phyloP scores from a whole-genome alignment of 2,329 filamentous ascomycete genomes.

The Chaetomiaceae sp. region DNA sequence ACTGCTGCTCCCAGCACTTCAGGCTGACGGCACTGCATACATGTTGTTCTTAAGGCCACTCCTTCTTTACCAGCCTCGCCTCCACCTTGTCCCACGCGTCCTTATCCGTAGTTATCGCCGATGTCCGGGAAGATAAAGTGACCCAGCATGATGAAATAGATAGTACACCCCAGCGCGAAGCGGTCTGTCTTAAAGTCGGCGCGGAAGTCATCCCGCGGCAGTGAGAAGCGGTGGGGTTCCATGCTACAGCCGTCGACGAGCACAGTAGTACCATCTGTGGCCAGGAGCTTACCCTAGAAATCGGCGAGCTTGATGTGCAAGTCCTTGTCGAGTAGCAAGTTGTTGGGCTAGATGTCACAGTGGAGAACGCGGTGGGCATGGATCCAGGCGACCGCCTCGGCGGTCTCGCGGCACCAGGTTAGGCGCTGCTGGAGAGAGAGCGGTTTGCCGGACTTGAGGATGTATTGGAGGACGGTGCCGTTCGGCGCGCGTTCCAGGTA shows the following conservation, averaged over 20 bases:
- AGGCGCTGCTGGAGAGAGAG: background rate
- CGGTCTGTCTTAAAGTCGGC: slow-evolving; percentile 3
- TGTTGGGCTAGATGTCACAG: slow-evolving; percentile 1
- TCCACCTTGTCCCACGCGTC: background rate
- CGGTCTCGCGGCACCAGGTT: background rate
- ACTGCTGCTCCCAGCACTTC: slow-evolving; percentile 4
- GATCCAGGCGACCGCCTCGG: slow-evolving; percentile 3
- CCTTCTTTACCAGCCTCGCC: background rate
- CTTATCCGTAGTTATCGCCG: background rate
- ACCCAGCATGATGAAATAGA: background rate
- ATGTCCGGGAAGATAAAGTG: slow-evolving; percentile 2
- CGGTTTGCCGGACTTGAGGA: slow-evolving; percentile 1
- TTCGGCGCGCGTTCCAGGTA: slow-evolving; percentile 4
- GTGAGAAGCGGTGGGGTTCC: background rate
- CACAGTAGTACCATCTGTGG: background rate
- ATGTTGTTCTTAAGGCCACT: background rate
- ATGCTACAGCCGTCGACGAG: slow-evolving; percentile 1
- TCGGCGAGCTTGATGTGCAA: slow-evolving; percentile 5
- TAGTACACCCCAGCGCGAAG: slow-evolving; percentile 1
- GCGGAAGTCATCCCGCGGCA: background rate
- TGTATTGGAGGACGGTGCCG: slow-evolving; percentile 1
- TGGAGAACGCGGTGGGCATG: background rate
- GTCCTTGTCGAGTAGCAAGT: slow-evolving; percentile 3
- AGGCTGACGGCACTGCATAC: slow-evolving; percentile 1
- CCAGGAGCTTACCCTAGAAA: background rate